Percentiles rank a stretch among this genome's conserved stretches.
phyloP scores from a whole-genome alignment of 176 grass and related monocot species.

The Bolboschoenus planiculmis region DNA sequence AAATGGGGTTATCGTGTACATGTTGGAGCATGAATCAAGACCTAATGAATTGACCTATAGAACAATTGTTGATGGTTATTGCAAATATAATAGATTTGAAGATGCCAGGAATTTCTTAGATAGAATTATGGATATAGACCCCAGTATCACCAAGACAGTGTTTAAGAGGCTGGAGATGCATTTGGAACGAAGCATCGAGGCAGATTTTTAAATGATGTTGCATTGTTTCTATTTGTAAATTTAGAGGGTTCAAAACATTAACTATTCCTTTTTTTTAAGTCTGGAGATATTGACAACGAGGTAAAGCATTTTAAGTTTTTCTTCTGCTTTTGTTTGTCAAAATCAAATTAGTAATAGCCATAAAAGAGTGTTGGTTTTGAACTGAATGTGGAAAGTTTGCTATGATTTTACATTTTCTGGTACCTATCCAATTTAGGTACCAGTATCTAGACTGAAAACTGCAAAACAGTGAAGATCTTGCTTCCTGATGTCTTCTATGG shows the following conservation, averaged over 20 bases:
- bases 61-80: slow-evolving; percentile 60
- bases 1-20: slow-evolving; percentile 68
- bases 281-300: background rate
- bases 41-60: slow-evolving; percentile 73
- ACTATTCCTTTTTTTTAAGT: no score
- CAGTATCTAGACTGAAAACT: background rate
- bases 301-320: background rate
- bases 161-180: slow-evolving; percentile 19
- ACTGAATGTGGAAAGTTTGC: background rate
- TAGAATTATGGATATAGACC: slow-evolving; percentile 37
- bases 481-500: background rate
- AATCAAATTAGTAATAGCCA: background rate
- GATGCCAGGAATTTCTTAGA: slow-evolving; percentile 53
- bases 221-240: background rate
- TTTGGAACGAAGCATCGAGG: slow-evolving; percentile 17
- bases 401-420: background rate
- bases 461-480: background rate
- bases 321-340: background rate
- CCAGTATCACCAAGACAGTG: slow-evolving; percentile 26
- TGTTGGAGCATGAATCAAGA: slow-evolving; percentile 63
- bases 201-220: background rate
- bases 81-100: slow-evolving; percentile 47
- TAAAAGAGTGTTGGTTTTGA: background rate
- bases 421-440: background rate
- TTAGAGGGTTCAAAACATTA: background rate